Evolutionary conservation across 2,329 filamentous ascomycete species (phyloP), one percentile per base, ranked within the genome.

Genomic region (Sporothrix variecibatus): DNA sequence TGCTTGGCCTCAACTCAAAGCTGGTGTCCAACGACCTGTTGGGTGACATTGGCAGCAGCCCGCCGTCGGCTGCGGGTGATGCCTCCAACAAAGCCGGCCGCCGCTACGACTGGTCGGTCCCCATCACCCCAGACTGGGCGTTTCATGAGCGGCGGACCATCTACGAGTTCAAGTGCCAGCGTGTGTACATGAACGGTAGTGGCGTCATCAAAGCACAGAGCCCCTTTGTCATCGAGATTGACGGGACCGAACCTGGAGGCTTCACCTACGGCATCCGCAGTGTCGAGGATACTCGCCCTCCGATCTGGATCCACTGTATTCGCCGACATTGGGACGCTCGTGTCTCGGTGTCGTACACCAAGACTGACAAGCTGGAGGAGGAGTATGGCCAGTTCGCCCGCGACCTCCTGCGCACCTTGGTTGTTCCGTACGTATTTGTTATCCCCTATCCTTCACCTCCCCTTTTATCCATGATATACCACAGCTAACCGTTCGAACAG

Each of bases 241-340:
- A 80, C 51, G 76, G 75, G 12, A 74, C 74, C 3, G 28, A 65
- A 9, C 20, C 62, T 2, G 71, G 60, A 0, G 51, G 53, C 2
- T 80, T 80, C 46, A 73, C 71, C 0, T 80, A 79, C 71, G 77
- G 56, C 8, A 74, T 81, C 28, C 79, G 76, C n/a, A 56, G 76
- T 12, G n/a, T 72, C 2, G 40, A 72, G 20, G 71, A 78, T 53
- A 73, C 43, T 3, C 71, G 75, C 9, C 72, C 72, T 6, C 76
- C 77, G 6, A 65, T 81, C 15, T 78, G 76, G 71, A 74, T 82
- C 8, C 81, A 82, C 74, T 81, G 79, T 26, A 75, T 81, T 20
- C 77, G 76, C 3, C 79, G 78, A 17, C 77, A 79, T 65, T 82
- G 80, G 81, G 81, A 82, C 69, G 72, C 79, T 8, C 78, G 77